Percentiles rank a stretch among this genome's conserved stretches.
Conservation (phyloP, 129 eudicot species). For the Saussurea involucrata region DNA sequence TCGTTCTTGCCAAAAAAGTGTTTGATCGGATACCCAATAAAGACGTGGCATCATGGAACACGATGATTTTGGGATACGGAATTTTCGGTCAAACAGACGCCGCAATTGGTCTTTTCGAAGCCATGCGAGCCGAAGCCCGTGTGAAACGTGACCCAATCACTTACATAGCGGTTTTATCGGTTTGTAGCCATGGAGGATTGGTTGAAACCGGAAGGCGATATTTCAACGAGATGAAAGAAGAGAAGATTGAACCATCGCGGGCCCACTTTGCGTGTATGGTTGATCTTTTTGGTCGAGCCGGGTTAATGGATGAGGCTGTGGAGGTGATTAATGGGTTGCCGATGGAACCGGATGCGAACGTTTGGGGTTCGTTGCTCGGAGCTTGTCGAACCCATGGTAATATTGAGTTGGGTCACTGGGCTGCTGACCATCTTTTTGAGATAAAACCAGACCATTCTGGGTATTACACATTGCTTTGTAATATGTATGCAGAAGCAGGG, state of each 20-base stretch:
- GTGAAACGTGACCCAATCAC: constrained; percentile 46
- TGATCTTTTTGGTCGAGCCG: constrained; percentile 61
- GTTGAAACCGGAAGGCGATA: constrained; percentile 36
- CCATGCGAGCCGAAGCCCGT: constrained; percentile 23
- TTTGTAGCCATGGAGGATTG: constrained; percentile 54
- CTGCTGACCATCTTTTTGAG: constrained; percentile 42
- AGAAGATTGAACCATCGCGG: constrained; percentile 29
- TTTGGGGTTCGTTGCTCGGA: constrained; percentile 56
- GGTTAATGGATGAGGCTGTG: constrained; percentile 43
- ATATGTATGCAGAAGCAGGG: constrained; percentile 48
- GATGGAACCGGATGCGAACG: constrained; percentile 36
- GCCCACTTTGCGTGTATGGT: constrained; percentile 56
- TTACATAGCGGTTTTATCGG: constrained; percentile 40
- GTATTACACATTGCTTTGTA: constrained; percentile 46
- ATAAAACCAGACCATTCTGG: constrained; percentile 46
- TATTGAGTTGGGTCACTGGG: constrained; percentile 52
- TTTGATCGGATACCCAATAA: constrained; percentile 28
- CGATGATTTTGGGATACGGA: constrained; percentile 50
- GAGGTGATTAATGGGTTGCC: constrained; percentile 40
- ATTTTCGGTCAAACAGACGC: constrained; percentile 33
- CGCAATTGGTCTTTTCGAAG: constrained; percentile 41
- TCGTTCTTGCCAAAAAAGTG: constrained; percentile 36
- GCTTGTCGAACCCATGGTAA: constrained; percentile 51
- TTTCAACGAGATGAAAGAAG: constrained; percentile 33
- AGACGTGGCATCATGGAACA: constrained; percentile 62